These are phyloP conservation scores for Phialophora expanda DNA, from an alignment of 2,329 filamentous ascomycete species.

Conservation along the genomic window DNA sequence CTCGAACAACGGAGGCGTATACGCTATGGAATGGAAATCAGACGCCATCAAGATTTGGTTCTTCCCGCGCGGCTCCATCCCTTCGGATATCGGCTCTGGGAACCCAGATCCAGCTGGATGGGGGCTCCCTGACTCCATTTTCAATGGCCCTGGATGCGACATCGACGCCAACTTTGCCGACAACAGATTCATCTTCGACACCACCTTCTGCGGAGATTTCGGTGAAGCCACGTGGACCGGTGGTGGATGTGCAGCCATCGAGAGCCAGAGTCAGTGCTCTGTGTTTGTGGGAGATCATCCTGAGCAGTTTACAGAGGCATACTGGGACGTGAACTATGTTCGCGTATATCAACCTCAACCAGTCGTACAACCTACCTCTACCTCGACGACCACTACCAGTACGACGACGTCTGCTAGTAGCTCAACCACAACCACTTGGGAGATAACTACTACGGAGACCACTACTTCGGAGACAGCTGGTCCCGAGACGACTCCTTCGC, in stretches of 20 bases:
- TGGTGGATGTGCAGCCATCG: constrained; percentile 63
- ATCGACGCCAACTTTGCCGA: constrained; percentile 49
- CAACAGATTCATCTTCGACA: constrained; percentile 56
- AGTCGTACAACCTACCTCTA: constrained; percentile 22
- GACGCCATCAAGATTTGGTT: constrained; percentile 73
- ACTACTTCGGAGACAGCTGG: constrained; percentile 17
- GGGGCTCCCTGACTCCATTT: constrained; percentile 53
- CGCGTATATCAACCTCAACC: constrained; percentile 60
- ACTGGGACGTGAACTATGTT: constrained; percentile 74
- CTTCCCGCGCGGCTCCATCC: constrained; percentile 54
- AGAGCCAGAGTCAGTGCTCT: constrained; percentile 62
- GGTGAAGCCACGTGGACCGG: constrained; percentile 57
- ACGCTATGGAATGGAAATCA: constrained; percentile 77
- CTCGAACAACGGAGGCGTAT: constrained; percentile 56
- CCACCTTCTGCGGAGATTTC: constrained; percentile 61
- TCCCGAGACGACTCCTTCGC: constrained; percentile 15
- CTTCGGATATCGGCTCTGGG: constrained; percentile 53
- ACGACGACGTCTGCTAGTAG: constrained; percentile 25
- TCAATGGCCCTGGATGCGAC: constrained; percentile 46
- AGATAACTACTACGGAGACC: constrained; percentile 11
- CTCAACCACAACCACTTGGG: constrained; percentile 16
- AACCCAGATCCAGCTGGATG: constrained; percentile 50
- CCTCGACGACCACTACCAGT: constrained; percentile 22
- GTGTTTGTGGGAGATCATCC: constrained; percentile 74
- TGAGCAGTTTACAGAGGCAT: constrained; percentile 69